These are phyloP conservation scores for Yarrowia sp. DNA, from an alignment of 805 yeast species.

Conservation along the genomic window DNA sequence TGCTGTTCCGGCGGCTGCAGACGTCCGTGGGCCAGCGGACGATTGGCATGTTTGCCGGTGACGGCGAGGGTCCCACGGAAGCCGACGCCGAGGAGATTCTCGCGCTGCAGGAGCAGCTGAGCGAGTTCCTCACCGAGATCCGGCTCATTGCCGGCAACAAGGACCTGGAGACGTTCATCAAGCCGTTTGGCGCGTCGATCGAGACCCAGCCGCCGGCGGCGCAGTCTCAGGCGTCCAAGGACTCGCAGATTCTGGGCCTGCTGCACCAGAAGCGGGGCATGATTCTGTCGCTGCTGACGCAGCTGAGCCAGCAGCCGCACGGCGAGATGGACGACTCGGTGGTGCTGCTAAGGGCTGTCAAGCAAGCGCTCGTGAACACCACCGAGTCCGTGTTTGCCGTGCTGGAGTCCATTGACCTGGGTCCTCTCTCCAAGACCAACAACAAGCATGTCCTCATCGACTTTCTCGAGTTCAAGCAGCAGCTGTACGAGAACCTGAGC, in stretches of 20 bases:
- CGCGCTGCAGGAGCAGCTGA: slow-evolving; percentile 7
- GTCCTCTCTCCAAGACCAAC: slow-evolving; percentile 15
- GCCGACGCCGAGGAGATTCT: not conserved
- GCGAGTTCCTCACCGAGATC: slow-evolving; percentile 13
- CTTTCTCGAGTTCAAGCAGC: slow-evolving; percentile 31
- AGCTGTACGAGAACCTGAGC: slow-evolving; percentile 15
- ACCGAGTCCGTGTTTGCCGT: slow-evolving; percentile 27
- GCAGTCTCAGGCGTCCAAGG: slow-evolving; percentile 28
- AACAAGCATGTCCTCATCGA: slow-evolving; percentile 35
- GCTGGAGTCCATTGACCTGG: slow-evolving; percentile 36
- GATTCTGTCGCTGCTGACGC: slow-evolving; percentile 33
- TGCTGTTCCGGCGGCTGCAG: slow-evolving; percentile 30
- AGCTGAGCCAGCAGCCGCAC: slow-evolving; percentile 33
- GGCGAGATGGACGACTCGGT: slow-evolving; percentile 36
- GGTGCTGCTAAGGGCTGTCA: slow-evolving; percentile 23
- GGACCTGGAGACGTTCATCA: slow-evolving; percentile 18
- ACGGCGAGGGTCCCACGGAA: not conserved
- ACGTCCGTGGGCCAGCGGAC: slow-evolving; percentile 19
- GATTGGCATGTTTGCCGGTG: slow-evolving; percentile 21
- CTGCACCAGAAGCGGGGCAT: slow-evolving; percentile 31
- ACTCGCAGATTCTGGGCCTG: slow-evolving; percentile 28
- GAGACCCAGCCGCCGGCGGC: slow-evolving; percentile 26
- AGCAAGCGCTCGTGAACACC: slow-evolving; percentile 31
- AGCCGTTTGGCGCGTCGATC: slow-evolving; percentile 31
- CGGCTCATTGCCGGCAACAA: slow-evolving; percentile 9